A percentile compares a stretch with the other conserved stretches of the same genome.
Conservation (phyloP, 208 protist species). For the Angomonas ambiguus region DNA sequence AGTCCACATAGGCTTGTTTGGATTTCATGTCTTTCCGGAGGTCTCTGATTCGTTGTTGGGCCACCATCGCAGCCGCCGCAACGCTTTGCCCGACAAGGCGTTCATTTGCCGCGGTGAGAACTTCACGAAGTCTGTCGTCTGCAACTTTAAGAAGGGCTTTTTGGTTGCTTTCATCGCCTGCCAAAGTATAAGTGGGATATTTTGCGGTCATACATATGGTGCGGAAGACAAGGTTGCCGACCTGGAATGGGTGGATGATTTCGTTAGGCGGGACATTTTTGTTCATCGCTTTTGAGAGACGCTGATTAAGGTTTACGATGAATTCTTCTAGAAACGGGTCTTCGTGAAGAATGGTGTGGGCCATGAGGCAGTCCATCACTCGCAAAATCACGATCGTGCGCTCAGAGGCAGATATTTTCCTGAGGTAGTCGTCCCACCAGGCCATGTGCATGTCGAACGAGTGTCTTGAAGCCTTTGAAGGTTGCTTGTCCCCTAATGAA, state of each 20-base stretch:
- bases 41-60: slow-evolving; percentile 24
- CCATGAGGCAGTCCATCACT: slow-evolving; percentile 67
- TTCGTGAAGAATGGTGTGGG: slow-evolving; percentile 61
- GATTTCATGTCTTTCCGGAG: slow-evolving; percentile 44
- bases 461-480: background rate
- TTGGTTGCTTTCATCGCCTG: slow-evolving; percentile 19
- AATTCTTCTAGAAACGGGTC: slow-evolving; percentile 67
- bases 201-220: slow-evolving; percentile 57
- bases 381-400: slow-evolving; percentile 35
- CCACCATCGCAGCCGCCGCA: slow-evolving; percentile 25
- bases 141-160: slow-evolving; percentile 37
- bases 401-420: slow-evolving; percentile 30
- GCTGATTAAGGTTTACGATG: slow-evolving; percentile 13
- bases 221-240: slow-evolving; percentile 49
- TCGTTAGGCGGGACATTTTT: slow-evolving; percentile 10
- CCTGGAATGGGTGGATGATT: slow-evolving; percentile 36
- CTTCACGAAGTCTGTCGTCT: slow-evolving; percentile 41
- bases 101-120: slow-evolving; percentile 39
- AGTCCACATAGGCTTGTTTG: slow-evolving; percentile 24
- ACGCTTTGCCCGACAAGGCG: slow-evolving; percentile 20
- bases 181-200: slow-evolving; percentile 32
- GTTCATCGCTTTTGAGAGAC: background rate
- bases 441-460: background rate
- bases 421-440: slow-evolving; percentile 66
- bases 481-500: background rate